phyloP scores from a whole-genome alignment of 495 filamentous ascomycete species.

The Neurospora sp. region DNA sequence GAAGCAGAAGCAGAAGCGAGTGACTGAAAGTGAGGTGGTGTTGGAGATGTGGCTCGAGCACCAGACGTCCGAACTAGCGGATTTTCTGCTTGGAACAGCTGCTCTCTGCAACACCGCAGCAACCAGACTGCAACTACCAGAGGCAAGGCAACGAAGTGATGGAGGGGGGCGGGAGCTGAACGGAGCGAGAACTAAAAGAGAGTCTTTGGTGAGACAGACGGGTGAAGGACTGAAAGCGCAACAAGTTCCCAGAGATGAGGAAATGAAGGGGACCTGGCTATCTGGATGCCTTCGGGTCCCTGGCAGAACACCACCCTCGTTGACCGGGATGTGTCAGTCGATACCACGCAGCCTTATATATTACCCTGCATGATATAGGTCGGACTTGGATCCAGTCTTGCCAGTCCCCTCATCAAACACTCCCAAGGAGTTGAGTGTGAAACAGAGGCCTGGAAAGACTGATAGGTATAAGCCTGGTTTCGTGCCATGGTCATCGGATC shows the following conservation, averaged over 20 bases:
- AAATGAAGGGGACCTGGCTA: not conserved
- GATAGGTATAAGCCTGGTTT: not conserved
- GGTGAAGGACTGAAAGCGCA: not conserved
- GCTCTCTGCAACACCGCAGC: not conserved
- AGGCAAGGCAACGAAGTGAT: not conserved
- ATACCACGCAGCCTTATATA: not conserved
- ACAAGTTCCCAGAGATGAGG: not conserved
- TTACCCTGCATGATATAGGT: not conserved
- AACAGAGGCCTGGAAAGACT: not conserved
- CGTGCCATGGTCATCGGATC: not conserved
- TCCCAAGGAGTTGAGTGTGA: not conserved
- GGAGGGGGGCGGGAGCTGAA: not conserved
- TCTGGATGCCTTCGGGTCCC: not conserved
- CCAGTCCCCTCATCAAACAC: not conserved
- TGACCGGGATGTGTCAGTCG: not conserved
- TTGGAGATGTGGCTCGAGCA: not conserved
- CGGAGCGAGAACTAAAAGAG: not conserved
- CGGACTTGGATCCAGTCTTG: not conserved
- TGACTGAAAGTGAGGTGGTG: not conserved
- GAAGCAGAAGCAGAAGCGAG: not conserved
- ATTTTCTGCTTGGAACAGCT: not conserved
- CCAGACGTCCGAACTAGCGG: not conserved
- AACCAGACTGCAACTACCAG: not conserved
- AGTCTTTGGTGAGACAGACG: not conserved
- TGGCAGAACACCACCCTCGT: not conserved